Percentiles rank a stretch among this genome's conserved stretches.
These are phyloP conservation scores for Thuidium tamariscinum DNA, from an alignment of 225 moss, liverwort and hornwort genomes.

Conservation along the genomic window DNA sequence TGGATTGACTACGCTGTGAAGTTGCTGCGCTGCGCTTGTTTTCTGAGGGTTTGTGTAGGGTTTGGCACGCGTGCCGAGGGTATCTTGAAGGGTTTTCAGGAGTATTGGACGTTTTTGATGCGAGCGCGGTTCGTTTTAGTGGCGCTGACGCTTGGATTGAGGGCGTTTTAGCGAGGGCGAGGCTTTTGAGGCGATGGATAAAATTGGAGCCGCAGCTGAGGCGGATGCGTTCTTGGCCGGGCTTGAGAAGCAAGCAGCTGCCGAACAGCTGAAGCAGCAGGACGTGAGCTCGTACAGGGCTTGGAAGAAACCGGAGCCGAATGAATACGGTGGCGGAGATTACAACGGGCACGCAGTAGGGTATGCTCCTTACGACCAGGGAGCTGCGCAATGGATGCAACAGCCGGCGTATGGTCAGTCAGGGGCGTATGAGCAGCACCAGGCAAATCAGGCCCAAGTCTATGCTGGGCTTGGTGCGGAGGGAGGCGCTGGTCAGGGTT, in stretches of 20 bases:
- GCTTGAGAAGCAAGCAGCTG: conserved; percentile 52
- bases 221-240: conserved; percentile 53
- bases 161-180: neutral
- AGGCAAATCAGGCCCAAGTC: conserved; percentile 5
- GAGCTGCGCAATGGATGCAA: conserved; percentile 26
- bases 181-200: conserved; percentile 20
- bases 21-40: neutral
- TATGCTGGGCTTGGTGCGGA: conserved; percentile 16
- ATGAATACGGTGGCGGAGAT: conserved; percentile 21
- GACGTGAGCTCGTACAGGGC: conserved; percentile 13
- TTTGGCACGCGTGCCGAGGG: neutral
- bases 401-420: conserved; percentile 20
- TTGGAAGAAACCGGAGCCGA: conserved; percentile 35
- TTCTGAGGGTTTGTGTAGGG: neutral
- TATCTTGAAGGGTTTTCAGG: neutral
- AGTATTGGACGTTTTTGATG: neutral
- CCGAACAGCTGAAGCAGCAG: conserved; percentile 38
- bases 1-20: neutral
- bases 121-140: neutral
- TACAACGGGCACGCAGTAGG: conserved; percentile 34
- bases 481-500: conserved; percentile 8
- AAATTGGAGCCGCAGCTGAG: conserved; percentile 31
- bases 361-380: conserved; percentile 28
- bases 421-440: conserved; percentile 32
- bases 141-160: neutral